Percentiles rank a stretch among this genome's conserved stretches.
Evolutionary conservation across 2,329 filamentous ascomycete species (phyloP).

Genomic region (Delphinella strobiligena): DNA sequence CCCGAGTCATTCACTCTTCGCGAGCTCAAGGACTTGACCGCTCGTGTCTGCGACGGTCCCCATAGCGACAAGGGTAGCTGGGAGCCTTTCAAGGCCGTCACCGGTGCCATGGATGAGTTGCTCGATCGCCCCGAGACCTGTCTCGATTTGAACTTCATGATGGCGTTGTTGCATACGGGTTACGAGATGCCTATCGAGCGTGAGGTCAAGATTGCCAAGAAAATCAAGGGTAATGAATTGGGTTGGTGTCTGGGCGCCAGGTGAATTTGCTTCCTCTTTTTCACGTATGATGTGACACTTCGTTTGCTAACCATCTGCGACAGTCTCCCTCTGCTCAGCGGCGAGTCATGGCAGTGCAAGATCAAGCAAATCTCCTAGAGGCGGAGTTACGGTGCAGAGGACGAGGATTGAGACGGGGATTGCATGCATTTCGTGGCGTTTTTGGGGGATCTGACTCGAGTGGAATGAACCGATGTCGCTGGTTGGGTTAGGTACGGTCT

Average conservation of each 20-base stretch:
- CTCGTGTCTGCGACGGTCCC: constrained; percentile 75
- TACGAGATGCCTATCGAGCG: constrained; percentile 97
- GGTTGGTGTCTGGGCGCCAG: constrained; percentile 97
- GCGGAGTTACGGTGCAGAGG: too few relatives aligned
- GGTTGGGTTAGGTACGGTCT: too few relatives aligned
- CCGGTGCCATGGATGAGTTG: constrained; percentile 69
- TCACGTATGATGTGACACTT: neutral
- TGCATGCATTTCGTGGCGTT: neutral
- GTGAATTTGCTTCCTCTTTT: constrained; percentile 38
- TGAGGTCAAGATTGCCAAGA: constrained; percentile 97
- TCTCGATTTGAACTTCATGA: constrained; percentile 92
- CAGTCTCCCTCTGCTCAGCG: constrained; percentile 71
- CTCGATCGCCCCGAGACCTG: constrained; percentile 77
- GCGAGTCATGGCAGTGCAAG: constrained; percentile 81
- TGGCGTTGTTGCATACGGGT: constrained; percentile 81
- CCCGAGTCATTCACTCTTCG: constrained; percentile 91
- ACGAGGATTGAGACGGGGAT: neutral
- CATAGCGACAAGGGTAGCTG: constrained; percentile 57
- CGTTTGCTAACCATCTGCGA: constrained; percentile 24
- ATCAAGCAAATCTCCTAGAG: constrained; percentile 51
- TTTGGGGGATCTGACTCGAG: too few relatives aligned
- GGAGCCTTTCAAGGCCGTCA: constrained; percentile 67
- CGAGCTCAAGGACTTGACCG: constrained; percentile 76
- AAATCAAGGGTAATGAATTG: constrained; percentile 92
- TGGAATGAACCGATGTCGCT: too few relatives aligned